phyloP scores from a whole-genome alignment of 768 basidiomycete genomes.

The Pisolithus microcarpus region DNA sequence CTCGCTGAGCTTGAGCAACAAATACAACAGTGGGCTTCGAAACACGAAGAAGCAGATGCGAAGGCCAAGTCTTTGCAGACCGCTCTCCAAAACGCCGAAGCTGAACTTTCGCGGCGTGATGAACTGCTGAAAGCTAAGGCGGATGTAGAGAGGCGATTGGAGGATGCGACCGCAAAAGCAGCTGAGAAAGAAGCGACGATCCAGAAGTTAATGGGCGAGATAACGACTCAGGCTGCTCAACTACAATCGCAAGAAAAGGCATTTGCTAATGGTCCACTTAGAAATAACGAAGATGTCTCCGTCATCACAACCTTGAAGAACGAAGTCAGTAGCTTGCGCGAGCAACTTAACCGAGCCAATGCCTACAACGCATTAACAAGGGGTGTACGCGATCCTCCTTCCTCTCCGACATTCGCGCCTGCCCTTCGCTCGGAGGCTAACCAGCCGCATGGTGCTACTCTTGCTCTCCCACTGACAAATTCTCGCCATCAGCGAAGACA shows the following conservation, averaged over 20 bases:
- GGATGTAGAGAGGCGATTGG: conserved; percentile 71
- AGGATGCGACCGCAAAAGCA: conserved; percentile 66
- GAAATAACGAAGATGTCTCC: conserved; percentile 75
- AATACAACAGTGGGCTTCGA: conserved; percentile 74
- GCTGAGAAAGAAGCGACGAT: conserved; percentile 82
- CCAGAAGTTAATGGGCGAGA: conserved; percentile 70
- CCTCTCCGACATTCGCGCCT: conserved; percentile 84
- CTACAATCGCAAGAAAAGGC: conserved; percentile 72
- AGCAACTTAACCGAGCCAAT: conserved; percentile 94
- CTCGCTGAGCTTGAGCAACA: conserved; percentile 78
- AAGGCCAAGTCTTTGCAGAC: conserved; percentile 65
- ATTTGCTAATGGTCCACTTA: conserved; percentile 54
- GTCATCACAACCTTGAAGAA: conserved; percentile 86
- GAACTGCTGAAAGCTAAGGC: conserved; percentile 69
- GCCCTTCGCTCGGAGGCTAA: conserved; percentile 51
- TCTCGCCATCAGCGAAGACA: conserved; percentile 76
- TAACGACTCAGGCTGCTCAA: conserved; percentile 63
- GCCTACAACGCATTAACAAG: conserved; percentile 83
- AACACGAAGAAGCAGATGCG: conserved; percentile 80
- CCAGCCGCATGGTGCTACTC: conserved; percentile 39
- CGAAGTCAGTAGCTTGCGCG: conserved; percentile 87
- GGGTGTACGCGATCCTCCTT: conserved; percentile 63
- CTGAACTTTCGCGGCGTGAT: conserved; percentile 64
- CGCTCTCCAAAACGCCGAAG: conserved; percentile 63
- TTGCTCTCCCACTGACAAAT: conserved; percentile 27